Percentiles rank a stretch among this genome's conserved stretches.
Evolutionary conservation across 441 rosid species (phyloP).

Genomic region (Flueggea neowawraea): DNA sequence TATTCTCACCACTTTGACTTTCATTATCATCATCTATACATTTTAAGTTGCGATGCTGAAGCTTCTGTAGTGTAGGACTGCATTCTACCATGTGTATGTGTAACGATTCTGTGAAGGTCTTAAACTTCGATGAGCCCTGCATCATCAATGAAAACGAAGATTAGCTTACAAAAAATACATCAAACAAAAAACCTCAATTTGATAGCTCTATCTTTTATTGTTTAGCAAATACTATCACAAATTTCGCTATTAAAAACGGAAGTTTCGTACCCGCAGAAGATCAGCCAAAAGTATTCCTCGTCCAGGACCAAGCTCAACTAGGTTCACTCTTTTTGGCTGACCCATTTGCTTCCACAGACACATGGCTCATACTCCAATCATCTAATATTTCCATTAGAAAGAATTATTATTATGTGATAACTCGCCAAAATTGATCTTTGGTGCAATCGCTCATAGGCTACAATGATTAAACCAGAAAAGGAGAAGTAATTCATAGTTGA

Average conservation of each 20-base stretch:
- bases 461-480: neutral
- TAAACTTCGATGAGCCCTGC: slow-evolving; percentile 78
- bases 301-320: slow-evolving; percentile 93
- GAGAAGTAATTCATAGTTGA: too few species aligned
- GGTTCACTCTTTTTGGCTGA: slow-evolving; percentile 65
- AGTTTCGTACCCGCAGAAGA: slow-evolving; percentile 71
- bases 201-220: slow-evolving; percentile 7
- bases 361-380: slow-evolving; percentile 89
- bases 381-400: slow-evolving; percentile 34
- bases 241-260: slow-evolving; percentile 6
- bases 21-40: slow-evolving; percentile 43
- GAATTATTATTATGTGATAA: slow-evolving; percentile 1
- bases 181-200: too few species aligned
- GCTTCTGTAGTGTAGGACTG: slow-evolving; percentile 77
- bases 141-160: slow-evolving; percentile 5
- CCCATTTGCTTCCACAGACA: slow-evolving; percentile 98
- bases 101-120: too few species aligned
- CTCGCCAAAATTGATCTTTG: slow-evolving; percentile 2
- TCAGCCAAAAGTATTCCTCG: slow-evolving; percentile 94
- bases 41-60: slow-evolving; percentile 62
- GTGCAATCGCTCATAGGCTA: neutral
- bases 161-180: neutral
- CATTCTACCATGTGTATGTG: slow-evolving; percentile 90
- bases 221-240: slow-evolving; percentile 6
- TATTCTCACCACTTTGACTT: slow-evolving; percentile 29